These are phyloP conservation scores for Yamadazyma pseudoaaseri DNA, from an alignment of 1,139 yeast genomes.

Conservation along the genomic window DNA sequence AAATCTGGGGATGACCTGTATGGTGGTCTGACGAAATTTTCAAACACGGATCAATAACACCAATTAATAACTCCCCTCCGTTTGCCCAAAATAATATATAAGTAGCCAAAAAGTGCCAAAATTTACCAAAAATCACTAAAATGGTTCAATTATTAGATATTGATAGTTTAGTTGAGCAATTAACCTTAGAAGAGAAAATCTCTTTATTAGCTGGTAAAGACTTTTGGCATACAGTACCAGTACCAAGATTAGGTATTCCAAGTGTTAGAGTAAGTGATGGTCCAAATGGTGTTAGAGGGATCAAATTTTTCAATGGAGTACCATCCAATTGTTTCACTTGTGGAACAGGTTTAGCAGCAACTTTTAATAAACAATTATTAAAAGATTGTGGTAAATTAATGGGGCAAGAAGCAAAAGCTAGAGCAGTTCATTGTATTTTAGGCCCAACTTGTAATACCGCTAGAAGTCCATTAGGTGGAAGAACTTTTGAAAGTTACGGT, in stretches of 20 bases:
- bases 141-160: constrained; percentile 31
- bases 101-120: background rate
- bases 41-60: background rate
- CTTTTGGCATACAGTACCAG: constrained; percentile 55
- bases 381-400: constrained; percentile 28
- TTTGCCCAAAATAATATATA: background rate
- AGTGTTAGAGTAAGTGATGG: constrained; percentile 35
- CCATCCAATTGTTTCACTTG: constrained; percentile 39
- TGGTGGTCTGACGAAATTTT: background rate
- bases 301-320: constrained; percentile 28
- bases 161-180: constrained; percentile 39
- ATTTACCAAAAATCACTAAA: background rate
- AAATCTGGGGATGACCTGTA: constrained; percentile 4
- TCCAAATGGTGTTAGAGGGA: constrained; percentile 37
- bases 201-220: constrained; percentile 49
- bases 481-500: constrained; percentile 61
- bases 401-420: constrained; percentile 35
- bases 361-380: constrained; percentile 29
- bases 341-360: constrained; percentile 46
- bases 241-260: constrained; percentile 44
- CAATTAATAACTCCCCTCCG: background rate
- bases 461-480: constrained; percentile 62
- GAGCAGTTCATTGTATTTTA: constrained; percentile 44
- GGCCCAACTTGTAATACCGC: constrained; percentile 60
- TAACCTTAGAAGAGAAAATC: constrained; percentile 49